A percentile compares a stretch with the other conserved stretches of the same genome.
These are phyloP conservation scores for Trichoderma asperellum DNA, from an alignment of 2,329 filamentous ascomycete genomes.

Conservation along the genomic window DNA sequence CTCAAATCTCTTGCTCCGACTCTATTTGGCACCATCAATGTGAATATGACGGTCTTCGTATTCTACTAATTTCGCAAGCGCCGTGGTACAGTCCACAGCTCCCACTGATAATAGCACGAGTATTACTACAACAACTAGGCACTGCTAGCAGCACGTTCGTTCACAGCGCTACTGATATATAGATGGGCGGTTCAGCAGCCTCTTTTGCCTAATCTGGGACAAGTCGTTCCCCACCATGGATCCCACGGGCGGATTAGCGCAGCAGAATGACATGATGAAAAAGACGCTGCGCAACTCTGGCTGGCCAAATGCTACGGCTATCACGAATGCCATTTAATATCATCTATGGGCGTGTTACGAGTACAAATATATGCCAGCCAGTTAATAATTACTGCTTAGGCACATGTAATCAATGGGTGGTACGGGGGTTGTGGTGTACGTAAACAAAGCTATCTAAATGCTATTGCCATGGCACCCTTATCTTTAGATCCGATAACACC, in stretches of 20 bases:
- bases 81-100: background rate
- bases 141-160: background rate
- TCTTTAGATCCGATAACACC: conserved; percentile 22
- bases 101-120: background rate
- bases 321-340: background rate
- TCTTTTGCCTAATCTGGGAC: conserved; percentile 26
- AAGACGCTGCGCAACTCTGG: background rate
- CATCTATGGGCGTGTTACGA: background rate
- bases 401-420: background rate
- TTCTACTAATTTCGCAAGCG: background rate
- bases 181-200: conserved; percentile 10
- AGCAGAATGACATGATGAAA: conserved; percentile 20
- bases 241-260: conserved; percentile 6
- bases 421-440: background rate
- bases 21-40: background rate
- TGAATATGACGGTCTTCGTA: background rate
- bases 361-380: background rate
- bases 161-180: background rate
- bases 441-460: background rate
- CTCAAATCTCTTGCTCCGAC: background rate
- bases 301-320: background rate
- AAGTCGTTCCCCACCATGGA: conserved; percentile 21
- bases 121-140: background rate
- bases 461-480: background rate
- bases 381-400: background rate